These are phyloP conservation scores for Saccharomycopsis sp. DNA, from an alignment of 805 yeast genomes.

Conservation along the genomic window DNA sequence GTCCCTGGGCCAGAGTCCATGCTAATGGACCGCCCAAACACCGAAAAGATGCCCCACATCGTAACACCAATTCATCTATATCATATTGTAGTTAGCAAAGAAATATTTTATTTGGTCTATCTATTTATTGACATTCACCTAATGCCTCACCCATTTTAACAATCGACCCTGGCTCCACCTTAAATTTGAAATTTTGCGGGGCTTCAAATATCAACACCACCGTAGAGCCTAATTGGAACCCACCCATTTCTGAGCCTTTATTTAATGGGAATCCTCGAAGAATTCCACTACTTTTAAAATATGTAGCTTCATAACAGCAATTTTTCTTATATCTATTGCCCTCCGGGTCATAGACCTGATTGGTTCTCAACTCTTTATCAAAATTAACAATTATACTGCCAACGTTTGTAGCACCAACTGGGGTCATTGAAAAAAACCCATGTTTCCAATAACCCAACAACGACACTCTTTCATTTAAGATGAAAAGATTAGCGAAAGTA, in stretches of 20 bases:
- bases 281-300: constrained; percentile 65
- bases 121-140: constrained; percentile 41
- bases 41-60: too few species aligned
- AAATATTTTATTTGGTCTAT: too few species aligned
- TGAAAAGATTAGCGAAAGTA: constrained; percentile 78
- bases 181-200: constrained; percentile 66
- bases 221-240: constrained; percentile 91
- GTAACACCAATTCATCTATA: too few species aligned
- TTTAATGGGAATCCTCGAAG: constrained; percentile 83
- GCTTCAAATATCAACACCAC: constrained; percentile 97
- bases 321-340: constrained; percentile 50
- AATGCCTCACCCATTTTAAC: constrained; percentile 81
- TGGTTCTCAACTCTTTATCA: constrained; percentile 84
- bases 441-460: constrained; percentile 92
- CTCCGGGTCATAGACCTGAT: constrained; percentile 55
- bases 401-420: constrained; percentile 98
- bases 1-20: too few species aligned
- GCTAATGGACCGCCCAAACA: too few species aligned
- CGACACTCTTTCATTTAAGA: constrained; percentile 92
- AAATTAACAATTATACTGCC: constrained; percentile 91
- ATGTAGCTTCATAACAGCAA: constrained; percentile 92
- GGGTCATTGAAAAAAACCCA: constrained; percentile 97
- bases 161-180: constrained; percentile 61
- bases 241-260: constrained; percentile 95
- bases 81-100: too few species aligned